Conservation (phyloP, 257 asterid species). For the Primulina eburnea region DNA sequence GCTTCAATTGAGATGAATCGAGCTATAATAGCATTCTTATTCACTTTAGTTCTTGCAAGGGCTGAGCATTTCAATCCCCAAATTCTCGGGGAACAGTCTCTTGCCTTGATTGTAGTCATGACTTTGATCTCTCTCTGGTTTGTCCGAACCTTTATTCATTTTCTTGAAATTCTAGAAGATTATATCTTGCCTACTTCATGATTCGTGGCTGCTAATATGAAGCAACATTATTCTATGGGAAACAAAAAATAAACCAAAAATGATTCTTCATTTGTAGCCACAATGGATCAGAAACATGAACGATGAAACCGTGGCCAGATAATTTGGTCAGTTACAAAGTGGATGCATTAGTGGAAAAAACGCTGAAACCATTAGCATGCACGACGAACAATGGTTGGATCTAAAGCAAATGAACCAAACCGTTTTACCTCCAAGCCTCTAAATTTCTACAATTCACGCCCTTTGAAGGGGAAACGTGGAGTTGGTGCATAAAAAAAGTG, state of each 20-base stretch:
- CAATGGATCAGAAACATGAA: background rate
- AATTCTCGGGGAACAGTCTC: slow-evolving; percentile 54
- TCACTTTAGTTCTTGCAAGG: slow-evolving; percentile 41
- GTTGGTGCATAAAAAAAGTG: slow-evolving; percentile 40
- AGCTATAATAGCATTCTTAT: slow-evolving; percentile 28
- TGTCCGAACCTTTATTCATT: background rate
- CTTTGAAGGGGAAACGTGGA: slow-evolving; percentile 41
- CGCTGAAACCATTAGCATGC: background rate
- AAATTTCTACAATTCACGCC: slow-evolving; percentile 58
- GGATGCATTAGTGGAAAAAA: background rate
- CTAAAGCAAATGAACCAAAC: slow-evolving; percentile 28
- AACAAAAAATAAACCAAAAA: no score
- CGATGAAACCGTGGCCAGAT: background rate
- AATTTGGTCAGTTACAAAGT: background rate
- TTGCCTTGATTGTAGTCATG: slow-evolving; percentile 60
- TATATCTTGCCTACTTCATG: background rate
- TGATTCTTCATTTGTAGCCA: background rate
- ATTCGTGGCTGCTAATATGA: background rate
- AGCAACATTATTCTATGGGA: background rate
- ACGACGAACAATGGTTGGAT: background rate
- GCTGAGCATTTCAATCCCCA: slow-evolving; percentile 26
- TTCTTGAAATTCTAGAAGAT: background rate
- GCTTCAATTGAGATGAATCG: slow-evolving; percentile 28
- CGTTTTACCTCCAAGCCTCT: slow-evolving; percentile 51
- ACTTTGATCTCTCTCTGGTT: slow-evolving; percentile 64